phyloP scores from a whole-genome alignment of 2,329 filamentous ascomycete genomes.

The Claviceps humidiphila region DNA sequence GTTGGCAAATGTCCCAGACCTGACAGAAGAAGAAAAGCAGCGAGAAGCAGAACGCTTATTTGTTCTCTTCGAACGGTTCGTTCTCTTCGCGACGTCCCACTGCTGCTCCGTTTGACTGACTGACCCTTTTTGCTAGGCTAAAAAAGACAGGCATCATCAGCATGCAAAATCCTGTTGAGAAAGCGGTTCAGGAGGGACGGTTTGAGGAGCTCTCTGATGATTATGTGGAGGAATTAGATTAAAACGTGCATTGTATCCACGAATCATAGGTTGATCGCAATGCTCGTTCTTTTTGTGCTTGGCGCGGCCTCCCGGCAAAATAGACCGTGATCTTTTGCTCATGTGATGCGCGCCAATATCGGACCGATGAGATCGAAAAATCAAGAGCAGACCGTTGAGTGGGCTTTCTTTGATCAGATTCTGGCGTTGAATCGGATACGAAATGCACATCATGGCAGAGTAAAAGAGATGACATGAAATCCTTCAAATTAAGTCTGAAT shows the following conservation, averaged over 20 bases:
- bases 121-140: conserved; percentile 26
- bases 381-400: no score
- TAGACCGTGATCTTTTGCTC: no score
- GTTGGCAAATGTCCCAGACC: conserved; percentile 46
- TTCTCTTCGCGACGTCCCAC: conserved; percentile 9
- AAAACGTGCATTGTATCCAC: conserved; percentile 11
- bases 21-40: conserved; percentile 88
- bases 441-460: no score
- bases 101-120: not conserved
- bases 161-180: conserved; percentile 65
- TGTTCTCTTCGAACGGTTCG: conserved; percentile 73
- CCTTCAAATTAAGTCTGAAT: no score
- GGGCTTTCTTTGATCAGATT: no score
- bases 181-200: conserved; percentile 54
- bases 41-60: conserved; percentile 81
- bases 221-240: conserved; percentile 28
- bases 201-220: conserved; percentile 56
- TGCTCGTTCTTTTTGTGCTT: not conserved
- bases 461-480: no score
- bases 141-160: conserved; percentile 64
- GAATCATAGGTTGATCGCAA: not conserved
- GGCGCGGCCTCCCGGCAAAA: not conserved
- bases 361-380: no score
- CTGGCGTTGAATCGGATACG: no score
- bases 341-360: no score